These are phyloP conservation scores for Suhomyces choctaworum DNA, from an alignment of 1,139 yeast genomes.

Conservation along the genomic window DNA sequence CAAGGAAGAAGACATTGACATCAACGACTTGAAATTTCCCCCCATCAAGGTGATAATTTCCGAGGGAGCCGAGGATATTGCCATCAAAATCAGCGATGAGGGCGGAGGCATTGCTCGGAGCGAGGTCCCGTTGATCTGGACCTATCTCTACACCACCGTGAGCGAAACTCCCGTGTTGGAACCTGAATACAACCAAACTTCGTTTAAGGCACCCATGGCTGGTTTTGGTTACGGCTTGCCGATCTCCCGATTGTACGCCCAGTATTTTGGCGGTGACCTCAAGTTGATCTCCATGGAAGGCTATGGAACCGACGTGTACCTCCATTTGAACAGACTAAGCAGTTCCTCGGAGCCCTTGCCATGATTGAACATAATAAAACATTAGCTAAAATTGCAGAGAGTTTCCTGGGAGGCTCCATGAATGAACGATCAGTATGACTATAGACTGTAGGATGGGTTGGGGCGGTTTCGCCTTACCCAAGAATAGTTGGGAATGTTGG, in stretches of 20 bases:
- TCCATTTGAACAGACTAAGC: constrained; percentile 67
- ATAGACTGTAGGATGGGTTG: too few species aligned
- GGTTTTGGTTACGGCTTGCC: constrained; percentile 94
- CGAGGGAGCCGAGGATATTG: constrained; percentile 90
- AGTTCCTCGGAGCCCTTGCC: constrained; percentile 51
- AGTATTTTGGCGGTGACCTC: constrained; percentile 90
- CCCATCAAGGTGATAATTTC: constrained; percentile 85
- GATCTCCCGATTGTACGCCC: constrained; percentile 78
- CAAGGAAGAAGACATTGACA: constrained; percentile 44
- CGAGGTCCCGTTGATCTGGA: constrained; percentile 86
- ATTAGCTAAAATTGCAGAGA: background rate
- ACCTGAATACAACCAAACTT: constrained; percentile 53
- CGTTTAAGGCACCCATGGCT: constrained; percentile 88
- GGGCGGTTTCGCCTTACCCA: too few species aligned
- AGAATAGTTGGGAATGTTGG: too few species aligned
- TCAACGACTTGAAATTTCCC: constrained; percentile 72
- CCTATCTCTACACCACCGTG: constrained; percentile 87
- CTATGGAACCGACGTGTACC: constrained; percentile 88
- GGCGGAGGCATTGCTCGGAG: constrained; percentile 93
- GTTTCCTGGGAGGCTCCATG: too few species aligned
- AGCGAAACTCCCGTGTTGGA: constrained; percentile 70
- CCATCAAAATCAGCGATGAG: constrained; percentile 90
- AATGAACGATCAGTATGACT: too few species aligned
- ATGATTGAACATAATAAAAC: constrained; percentile 18
- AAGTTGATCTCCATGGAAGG: constrained; percentile 90